Conservation (phyloP, 2,329 filamentous ascomycete species). For the Penicillium griseofulvum region DNA sequence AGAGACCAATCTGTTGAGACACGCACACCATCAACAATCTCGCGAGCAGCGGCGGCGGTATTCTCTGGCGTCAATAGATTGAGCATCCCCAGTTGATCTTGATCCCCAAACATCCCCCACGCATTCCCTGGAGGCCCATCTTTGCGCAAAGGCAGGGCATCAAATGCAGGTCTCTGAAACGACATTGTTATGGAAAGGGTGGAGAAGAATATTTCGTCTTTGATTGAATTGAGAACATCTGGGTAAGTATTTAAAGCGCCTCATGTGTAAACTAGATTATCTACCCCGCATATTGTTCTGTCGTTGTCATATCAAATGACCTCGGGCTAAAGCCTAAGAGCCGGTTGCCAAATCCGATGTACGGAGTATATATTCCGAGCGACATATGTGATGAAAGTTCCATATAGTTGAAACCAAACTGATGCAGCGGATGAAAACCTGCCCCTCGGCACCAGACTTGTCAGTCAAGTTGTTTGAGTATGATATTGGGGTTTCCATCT, state of each 20-base stretch:
- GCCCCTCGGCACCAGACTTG: neutral
- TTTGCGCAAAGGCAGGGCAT: conserved; percentile 51
- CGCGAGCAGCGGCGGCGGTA: conserved; percentile 43
- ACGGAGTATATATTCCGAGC: neutral
- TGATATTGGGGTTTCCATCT: neutral
- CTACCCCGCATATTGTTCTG: conserved; percentile 3
- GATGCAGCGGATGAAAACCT: neutral
- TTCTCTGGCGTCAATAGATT: conserved; percentile 54
- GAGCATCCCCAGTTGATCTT: conserved; percentile 55
- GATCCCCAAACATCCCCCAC: conserved; percentile 55
- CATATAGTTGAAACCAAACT: neutral
- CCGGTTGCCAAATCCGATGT: neutral
- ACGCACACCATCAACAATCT: conserved; percentile 42
- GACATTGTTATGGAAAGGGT: conserved; percentile 7
- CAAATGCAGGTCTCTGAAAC: conserved; percentile 35
- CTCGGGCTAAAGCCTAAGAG: neutral
- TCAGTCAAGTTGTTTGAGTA: neutral
- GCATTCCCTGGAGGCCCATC: conserved; percentile 54
- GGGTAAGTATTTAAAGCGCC: neutral
- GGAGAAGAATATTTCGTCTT: neutral
- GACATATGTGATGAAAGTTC: neutral
- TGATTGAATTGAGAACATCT: neutral
- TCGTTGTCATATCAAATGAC: neutral
- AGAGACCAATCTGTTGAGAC: conserved; percentile 62
- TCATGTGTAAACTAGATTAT: neutral